Evolutionary conservation across 2,329 filamentous ascomycete species (phyloP).

Genomic region (Clarireedia monteithiana): DNA sequence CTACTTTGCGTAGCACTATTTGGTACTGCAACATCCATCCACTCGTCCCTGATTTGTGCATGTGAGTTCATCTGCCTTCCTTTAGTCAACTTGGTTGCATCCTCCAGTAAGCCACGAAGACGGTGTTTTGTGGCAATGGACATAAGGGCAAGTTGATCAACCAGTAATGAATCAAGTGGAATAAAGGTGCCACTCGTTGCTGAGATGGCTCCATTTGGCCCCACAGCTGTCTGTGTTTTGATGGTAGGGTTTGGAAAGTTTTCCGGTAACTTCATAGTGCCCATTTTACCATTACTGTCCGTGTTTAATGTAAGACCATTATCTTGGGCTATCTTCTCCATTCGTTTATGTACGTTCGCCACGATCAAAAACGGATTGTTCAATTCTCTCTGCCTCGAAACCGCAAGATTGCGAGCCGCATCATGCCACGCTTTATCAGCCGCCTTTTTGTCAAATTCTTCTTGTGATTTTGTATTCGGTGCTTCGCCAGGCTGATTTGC

Average conservation of each 20-base stretch:
- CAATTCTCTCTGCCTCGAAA: constrained; percentile 50
- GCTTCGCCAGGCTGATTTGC: constrained; percentile 53
- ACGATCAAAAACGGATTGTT: constrained; percentile 42
- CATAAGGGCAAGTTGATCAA: constrained; percentile 75
- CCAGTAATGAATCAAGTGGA: constrained; percentile 65
- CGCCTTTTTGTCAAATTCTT: constrained; percentile 57
- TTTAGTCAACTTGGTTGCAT: constrained; percentile 62
- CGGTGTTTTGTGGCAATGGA: constrained; percentile 79
- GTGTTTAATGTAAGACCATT: constrained; percentile 48
- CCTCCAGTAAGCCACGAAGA: constrained; percentile 67
- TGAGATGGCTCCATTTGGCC: constrained; percentile 56
- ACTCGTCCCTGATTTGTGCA: constrained; percentile 69
- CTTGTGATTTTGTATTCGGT: constrained; percentile 42
- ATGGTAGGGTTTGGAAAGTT: constrained; percentile 30
- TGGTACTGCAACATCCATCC: constrained; percentile 60
- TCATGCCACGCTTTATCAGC: constrained; percentile 59
- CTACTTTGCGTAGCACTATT: constrained; percentile 31
- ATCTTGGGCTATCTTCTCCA: constrained; percentile 49
- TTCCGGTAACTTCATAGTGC: constrained; percentile 25
- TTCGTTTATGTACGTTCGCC: constrained; percentile 32
- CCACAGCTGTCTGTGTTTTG: constrained; percentile 47
- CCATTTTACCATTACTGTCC: constrained; percentile 47
- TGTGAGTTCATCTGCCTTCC: constrained; percentile 72
- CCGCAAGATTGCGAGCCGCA: constrained; percentile 48
- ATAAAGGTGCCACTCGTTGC: constrained; percentile 61